These are phyloP conservation scores for Margaritispora aquatica DNA, from an alignment of 495 filamentous ascomycete genomes.

Conservation along the genomic window DNA sequence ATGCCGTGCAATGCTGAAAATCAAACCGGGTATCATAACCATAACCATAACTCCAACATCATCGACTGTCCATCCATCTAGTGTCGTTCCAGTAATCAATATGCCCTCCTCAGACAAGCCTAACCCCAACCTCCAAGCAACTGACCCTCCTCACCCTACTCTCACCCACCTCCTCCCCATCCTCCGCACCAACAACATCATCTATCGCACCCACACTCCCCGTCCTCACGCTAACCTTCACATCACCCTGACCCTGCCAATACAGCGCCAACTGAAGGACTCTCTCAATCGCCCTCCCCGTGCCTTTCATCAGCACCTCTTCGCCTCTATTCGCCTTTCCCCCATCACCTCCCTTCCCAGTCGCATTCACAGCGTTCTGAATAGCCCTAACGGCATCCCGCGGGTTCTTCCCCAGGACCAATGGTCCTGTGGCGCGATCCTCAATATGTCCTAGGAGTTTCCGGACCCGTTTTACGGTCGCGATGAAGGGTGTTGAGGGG, in stretches of 20 bases:
- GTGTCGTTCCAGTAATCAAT: background rate
- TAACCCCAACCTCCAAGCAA: constrained; percentile 59
- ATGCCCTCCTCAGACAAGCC: constrained; percentile 38
- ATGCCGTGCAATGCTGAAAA: background rate
- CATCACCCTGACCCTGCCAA: constrained; percentile 54
- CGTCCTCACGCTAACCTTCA: constrained; percentile 50
- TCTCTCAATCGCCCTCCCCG: constrained; percentile 72
- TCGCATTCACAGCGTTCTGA: constrained; percentile 18
- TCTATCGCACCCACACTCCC: constrained; percentile 64
- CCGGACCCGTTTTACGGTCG: constrained; percentile 73
- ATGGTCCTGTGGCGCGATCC: constrained; percentile 42
- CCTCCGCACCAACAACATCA: constrained; percentile 50
- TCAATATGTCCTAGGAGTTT: constrained; percentile 61
- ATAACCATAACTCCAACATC: background rate
- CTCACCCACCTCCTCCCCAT: constrained; percentile 48
- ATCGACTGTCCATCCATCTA: background rate
- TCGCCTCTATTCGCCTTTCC: constrained; percentile 27
- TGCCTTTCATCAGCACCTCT: constrained; percentile 70
- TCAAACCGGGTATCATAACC: background rate
- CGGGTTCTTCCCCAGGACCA: background rate
- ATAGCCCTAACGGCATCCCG: constrained; percentile 13
- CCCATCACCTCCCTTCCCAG: constrained; percentile 4
- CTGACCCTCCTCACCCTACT: constrained; percentile 58
- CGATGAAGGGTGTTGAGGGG: constrained; percentile 66
- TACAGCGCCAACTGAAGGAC: constrained; percentile 56